Evolutionary conservation across 1,139 yeast genomes (phyloP).

Genomic region (Pichia sp.): DNA sequence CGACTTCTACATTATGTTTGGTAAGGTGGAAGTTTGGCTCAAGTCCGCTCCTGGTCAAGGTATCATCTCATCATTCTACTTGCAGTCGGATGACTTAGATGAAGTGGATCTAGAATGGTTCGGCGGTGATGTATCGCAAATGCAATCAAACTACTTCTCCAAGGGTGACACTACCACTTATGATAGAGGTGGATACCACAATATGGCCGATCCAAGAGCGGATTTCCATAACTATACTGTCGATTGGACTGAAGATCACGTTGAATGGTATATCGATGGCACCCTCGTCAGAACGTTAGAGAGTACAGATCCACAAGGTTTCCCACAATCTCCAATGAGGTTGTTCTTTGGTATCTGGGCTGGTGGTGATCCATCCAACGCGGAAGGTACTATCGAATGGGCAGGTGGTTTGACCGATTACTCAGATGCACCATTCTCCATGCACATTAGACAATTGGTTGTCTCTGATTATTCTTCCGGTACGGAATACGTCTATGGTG

Average conservation of each 20-base stretch:
- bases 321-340: slow-evolving; percentile 46
- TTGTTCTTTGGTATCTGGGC: slow-evolving; percentile 47
- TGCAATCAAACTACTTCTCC: slow-evolving; percentile 76
- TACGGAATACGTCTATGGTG: slow-evolving; percentile 54
- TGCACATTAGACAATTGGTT: slow-evolving; percentile 53
- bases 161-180: slow-evolving; percentile 74
- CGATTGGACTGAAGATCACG: slow-evolving; percentile 65
- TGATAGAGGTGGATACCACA: slow-evolving; percentile 70
- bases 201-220: slow-evolving; percentile 47
- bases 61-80: slow-evolving; percentile 68
- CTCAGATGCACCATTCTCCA: slow-evolving; percentile 45
- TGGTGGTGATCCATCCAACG: slow-evolving; percentile 46
- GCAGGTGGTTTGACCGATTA: slow-evolving; percentile 51
- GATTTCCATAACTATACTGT: slow-evolving; percentile 69
- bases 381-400: slow-evolving; percentile 49
- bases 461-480: slow-evolving; percentile 84
- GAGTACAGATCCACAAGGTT: slow-evolving; percentile 35
- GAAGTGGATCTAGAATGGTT: slow-evolving; percentile 84
- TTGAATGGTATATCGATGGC: slow-evolving; percentile 43
- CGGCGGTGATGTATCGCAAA: slow-evolving; percentile 65
- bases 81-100: slow-evolving; percentile 81
- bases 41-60: slow-evolving; percentile 74
- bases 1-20: slow-evolving; percentile 79
- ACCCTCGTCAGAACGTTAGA: slow-evolving; percentile 35
- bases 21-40: slow-evolving; percentile 64